Evolutionary conservation across 1,139 yeast species (phyloP).

Genomic region (Geotrichum europaeum): DNA sequence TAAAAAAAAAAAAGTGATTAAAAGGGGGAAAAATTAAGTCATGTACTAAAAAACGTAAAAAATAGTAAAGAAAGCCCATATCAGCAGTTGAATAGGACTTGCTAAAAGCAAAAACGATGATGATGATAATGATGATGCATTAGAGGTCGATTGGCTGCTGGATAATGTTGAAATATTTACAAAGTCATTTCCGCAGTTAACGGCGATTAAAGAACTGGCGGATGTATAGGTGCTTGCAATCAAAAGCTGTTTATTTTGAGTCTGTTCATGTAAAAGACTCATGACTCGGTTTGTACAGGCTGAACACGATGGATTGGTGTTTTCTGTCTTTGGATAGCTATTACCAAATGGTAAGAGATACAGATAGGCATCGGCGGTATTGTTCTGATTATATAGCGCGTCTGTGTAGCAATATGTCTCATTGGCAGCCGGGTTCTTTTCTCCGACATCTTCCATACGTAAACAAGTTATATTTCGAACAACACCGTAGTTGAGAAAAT

Average conservation of each 20-base stretch:
- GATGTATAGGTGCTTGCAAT: conserved; percentile 28
- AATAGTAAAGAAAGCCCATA: background rate
- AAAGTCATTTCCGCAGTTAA: conserved; percentile 22
- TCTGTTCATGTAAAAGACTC: conserved; percentile 26
- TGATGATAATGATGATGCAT: background rate
- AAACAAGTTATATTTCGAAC: conserved; percentile 31
- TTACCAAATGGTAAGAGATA: conserved; percentile 32
- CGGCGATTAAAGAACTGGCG: conserved; percentile 26
- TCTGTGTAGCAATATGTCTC: conserved; percentile 30
- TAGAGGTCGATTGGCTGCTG: background rate
- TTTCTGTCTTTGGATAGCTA: conserved; percentile 23
- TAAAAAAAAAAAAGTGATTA: background rate
- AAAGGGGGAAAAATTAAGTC: background rate
- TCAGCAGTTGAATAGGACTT: background rate
- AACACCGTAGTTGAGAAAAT: conserved; percentile 27
- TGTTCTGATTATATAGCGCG: conserved; percentile 25
- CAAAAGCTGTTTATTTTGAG: conserved; percentile 24
- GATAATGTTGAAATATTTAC: conserved; percentile 11
- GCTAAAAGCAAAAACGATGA: background rate
- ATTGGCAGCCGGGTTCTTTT: background rate
- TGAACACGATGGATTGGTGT: conserved; percentile 26
- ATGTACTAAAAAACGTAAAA: background rate
- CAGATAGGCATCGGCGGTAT: conserved; percentile 30
- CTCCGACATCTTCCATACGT: conserved; percentile 11
- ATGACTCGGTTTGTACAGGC: conserved; percentile 27